phyloP scores from a whole-genome alignment of 768 basidiomycete genomes.

The Podaxis sp. region DNA sequence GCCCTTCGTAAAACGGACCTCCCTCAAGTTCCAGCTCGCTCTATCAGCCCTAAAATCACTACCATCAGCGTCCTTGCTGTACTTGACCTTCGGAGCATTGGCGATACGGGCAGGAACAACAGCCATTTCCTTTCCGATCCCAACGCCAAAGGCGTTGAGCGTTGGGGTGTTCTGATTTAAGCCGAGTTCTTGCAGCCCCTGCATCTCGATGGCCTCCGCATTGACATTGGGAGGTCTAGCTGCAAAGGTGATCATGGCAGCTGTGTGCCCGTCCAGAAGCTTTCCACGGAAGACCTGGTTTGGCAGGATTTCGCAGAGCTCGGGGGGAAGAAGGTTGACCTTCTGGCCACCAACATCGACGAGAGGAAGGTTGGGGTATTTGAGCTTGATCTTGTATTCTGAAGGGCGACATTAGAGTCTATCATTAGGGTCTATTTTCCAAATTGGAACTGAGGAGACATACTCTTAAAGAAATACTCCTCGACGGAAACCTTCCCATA shows the following conservation, averaged over 20 bases:
- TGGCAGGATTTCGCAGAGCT: slow-evolving; percentile 67
- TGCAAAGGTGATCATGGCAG: slow-evolving; percentile 67
- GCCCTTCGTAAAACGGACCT: slow-evolving; percentile 59
- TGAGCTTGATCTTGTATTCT: slow-evolving; percentile 62
- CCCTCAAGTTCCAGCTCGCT: slow-evolving; percentile 77
- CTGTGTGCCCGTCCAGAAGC: slow-evolving; percentile 64
- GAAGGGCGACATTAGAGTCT: neutral
- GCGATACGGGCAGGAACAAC: slow-evolving; percentile 70
- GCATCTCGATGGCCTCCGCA: slow-evolving; percentile 52
- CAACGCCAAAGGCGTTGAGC: slow-evolving; percentile 57
- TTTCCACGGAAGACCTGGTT: slow-evolving; percentile 70
- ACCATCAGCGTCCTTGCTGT: slow-evolving; percentile 42
- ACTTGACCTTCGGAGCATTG: slow-evolving; percentile 54
- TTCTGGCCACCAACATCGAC: slow-evolving; percentile 55
- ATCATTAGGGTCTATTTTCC: neutral
- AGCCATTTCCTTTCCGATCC: slow-evolving; percentile 58
- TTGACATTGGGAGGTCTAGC: slow-evolving; percentile 72
- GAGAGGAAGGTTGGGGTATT: slow-evolving; percentile 46
- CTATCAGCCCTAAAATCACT: slow-evolving; percentile 25
- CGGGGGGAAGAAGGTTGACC: slow-evolving; percentile 55
- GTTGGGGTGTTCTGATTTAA: slow-evolving; percentile 35
- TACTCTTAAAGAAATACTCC: slow-evolving; percentile 65
- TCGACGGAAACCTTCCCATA: slow-evolving; percentile 51
- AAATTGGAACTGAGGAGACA: slow-evolving; percentile 20
- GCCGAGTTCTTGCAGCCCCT: slow-evolving; percentile 62